phyloP scores from a whole-genome alignment of 2,329 filamentous ascomycete genomes.

The Pyricularia grisea region DNA sequence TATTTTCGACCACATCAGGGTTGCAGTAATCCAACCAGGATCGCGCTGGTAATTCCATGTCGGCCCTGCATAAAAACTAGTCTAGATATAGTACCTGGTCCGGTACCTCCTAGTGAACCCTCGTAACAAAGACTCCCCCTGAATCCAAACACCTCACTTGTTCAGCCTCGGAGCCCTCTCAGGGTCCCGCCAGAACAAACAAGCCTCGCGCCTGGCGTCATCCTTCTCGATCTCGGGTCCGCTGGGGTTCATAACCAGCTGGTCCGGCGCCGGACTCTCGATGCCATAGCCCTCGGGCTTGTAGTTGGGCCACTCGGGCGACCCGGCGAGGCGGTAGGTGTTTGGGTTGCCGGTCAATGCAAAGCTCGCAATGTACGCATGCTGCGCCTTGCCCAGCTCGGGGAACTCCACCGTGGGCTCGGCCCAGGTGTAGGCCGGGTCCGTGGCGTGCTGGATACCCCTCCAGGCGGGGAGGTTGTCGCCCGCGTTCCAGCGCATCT shows the following conservation, averaged over 20 bases:
- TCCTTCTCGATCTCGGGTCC: background rate
- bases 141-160: background rate
- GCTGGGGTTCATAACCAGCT: background rate
- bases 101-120: background rate
- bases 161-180: background rate
- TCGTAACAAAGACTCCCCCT: no score
- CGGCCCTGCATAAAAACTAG: background rate
- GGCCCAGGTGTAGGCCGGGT: slow-evolving; percentile 2
- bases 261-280: background rate
- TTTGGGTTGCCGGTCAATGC: slow-evolving; percentile 61
- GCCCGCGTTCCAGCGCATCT: background rate
- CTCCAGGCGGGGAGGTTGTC: background rate
- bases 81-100: background rate
- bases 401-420: slow-evolving; percentile 5
- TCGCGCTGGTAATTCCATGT: background rate
- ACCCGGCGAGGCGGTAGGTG: slow-evolving; percentile 27
- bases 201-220: slow-evolving; percentile 1
- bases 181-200: slow-evolving; percentile 2
- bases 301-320: slow-evolving; percentile 35
- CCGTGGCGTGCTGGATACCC: slow-evolving; percentile 3
- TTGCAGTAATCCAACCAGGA: background rate
- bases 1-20: background rate
- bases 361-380: slow-evolving; percentile 69
- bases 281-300: background rate
- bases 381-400: slow-evolving; percentile 16